Evolutionary conservation across 2,329 filamentous ascomycete genomes (phyloP).

Genomic region (Catunica adiposa): DNA sequence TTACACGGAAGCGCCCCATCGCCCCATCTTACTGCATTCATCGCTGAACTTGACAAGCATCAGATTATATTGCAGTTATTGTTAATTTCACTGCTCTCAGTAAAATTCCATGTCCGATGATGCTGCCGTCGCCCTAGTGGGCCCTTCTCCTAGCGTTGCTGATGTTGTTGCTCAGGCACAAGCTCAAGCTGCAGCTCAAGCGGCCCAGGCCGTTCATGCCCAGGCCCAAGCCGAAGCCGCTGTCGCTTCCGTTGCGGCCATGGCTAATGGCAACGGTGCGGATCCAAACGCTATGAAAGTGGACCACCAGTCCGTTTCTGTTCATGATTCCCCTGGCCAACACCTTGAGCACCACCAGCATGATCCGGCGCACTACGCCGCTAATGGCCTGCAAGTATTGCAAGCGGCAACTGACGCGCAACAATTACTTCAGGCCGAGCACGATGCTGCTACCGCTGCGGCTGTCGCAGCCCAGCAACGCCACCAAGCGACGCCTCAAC

Average conservation of each 20-base stretch:
- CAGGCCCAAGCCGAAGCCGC: neutral
- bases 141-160: neutral
- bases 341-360: conserved; percentile 6
- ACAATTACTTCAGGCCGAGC: conserved; percentile 23
- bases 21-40: neutral
- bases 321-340: neutral
- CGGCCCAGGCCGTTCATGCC: neutral
- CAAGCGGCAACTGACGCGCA: conserved; percentile 30
- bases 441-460: conserved; percentile 9
- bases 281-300: neutral
- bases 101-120: conserved; percentile 4
- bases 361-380: conserved; percentile 21
- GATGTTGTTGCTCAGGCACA: conserved; percentile 10
- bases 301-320: neutral
- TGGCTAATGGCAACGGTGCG: neutral
- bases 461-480: conserved; percentile 11
- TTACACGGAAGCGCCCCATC: conserved; percentile 10
- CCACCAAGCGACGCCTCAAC: conserved; percentile 10
- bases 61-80: neutral
- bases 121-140: neutral
- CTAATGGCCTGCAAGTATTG: conserved; percentile 30
- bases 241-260: conserved; percentile 2
- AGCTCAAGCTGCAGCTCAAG: conserved; percentile 1
- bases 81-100: neutral
- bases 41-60: neutral